A percentile compares a stretch with the other conserved stretches of the same genome.
Conservation (phyloP, 495 filamentous ascomycete species). For the Xylaria castorea region DNA sequence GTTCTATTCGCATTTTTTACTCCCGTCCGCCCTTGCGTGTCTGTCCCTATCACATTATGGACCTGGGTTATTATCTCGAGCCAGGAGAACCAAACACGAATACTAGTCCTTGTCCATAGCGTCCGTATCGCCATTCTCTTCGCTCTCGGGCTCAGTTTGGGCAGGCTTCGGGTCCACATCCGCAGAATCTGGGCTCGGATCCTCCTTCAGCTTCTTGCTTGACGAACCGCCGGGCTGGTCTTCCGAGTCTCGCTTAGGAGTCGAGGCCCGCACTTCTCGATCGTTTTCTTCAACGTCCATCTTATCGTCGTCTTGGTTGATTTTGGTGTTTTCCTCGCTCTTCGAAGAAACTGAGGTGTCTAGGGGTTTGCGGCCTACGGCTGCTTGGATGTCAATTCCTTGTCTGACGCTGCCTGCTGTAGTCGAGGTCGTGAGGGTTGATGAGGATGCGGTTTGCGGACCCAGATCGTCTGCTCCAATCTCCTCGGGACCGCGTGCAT, state of each 20-base stretch:
- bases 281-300: slow-evolving; percentile 21
- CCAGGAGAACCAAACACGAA: not conserved
- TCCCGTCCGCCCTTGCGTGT: not conserved
- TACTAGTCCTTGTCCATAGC: slow-evolving; percentile 31
- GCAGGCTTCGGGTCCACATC: slow-evolving; percentile 32
- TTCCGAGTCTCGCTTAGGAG: slow-evolving; percentile 55
- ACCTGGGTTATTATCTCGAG: not conserved
- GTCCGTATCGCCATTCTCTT: slow-evolving; percentile 29
- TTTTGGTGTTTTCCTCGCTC: slow-evolving; percentile 25
- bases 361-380: slow-evolving; percentile 53
- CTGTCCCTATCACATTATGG: not conserved
- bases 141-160: slow-evolving; percentile 29
- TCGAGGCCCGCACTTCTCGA: slow-evolving; percentile 23
- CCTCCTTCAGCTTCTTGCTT: slow-evolving; percentile 50
- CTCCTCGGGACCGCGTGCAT: slow-evolving; percentile 80
- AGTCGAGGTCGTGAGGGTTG: slow-evolving; percentile 17
- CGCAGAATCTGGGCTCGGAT: slow-evolving; percentile 12
- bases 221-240: slow-evolving; percentile 46
- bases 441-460: slow-evolving; percentile 61
- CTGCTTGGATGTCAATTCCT: slow-evolving; percentile 61
- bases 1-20: not conserved
- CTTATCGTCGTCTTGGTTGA: slow-evolving; percentile 24
- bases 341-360: slow-evolving; percentile 15
- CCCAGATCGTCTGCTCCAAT: slow-evolving; percentile 89
- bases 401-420: slow-evolving; percentile 47